A percentile compares a stretch with the other conserved stretches of the same genome.
These are phyloP conservation scores for Endotrypanum monterogeii DNA, from an alignment of 208 protist genomes.

Conservation along the genomic window DNA sequence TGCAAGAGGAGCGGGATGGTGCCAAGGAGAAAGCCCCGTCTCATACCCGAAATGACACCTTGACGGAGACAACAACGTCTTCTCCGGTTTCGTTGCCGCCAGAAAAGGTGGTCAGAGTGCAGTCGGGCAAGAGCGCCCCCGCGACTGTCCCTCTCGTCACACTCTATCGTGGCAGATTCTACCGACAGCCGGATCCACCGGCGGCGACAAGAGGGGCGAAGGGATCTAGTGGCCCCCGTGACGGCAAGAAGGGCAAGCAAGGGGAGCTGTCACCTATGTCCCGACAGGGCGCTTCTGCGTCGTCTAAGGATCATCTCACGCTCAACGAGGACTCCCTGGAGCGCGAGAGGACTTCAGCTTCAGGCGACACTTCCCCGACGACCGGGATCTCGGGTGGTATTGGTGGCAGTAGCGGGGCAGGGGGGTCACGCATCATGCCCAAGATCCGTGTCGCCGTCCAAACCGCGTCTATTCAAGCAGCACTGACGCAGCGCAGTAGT, in stretches of 20 bases:
- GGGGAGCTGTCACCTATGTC: neutral
- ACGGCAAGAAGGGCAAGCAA: neutral
- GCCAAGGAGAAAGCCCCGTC: neutral
- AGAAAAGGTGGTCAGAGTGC: neutral
- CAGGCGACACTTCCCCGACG: neutral
- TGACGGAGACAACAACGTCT: neutral
- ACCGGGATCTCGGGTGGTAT: neutral
- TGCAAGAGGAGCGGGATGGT: conserved; percentile 6
- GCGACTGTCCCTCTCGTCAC: neutral
- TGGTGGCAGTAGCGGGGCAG: neutral
- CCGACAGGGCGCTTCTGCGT: neutral
- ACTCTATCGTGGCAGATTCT: conserved; percentile 21
- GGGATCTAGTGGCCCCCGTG: neutral
- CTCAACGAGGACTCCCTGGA: neutral
- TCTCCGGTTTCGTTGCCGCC: neutral
- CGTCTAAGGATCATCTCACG: neutral
- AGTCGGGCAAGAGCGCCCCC: neutral
- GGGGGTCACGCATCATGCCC: conserved; percentile 6
- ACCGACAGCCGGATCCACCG: neutral
- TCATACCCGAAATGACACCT: neutral
- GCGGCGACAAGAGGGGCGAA: neutral
- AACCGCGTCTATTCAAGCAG: conserved; percentile 32
- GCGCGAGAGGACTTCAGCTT: neutral
- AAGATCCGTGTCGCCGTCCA: conserved; percentile 49
- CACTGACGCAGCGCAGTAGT: conserved; percentile 34